Percentiles rank a stretch among this genome's conserved stretches.
These are phyloP conservation scores for Fraxinus anomala DNA, from an alignment of 257 asterid genomes.

Conservation along the genomic window DNA sequence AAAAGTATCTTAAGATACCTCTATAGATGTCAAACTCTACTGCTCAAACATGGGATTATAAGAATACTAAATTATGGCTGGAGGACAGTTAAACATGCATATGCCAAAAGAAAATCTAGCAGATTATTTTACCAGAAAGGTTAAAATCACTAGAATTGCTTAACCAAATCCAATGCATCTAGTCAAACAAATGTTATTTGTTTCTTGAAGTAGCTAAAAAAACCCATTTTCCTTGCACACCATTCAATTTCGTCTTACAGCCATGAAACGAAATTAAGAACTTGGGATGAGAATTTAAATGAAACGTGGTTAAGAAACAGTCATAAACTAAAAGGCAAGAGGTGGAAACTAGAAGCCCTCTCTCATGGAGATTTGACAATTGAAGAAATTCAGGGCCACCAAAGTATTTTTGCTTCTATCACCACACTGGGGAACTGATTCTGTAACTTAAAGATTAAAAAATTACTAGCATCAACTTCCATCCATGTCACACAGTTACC, in stretches of 20 bases:
- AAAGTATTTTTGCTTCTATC: background rate
- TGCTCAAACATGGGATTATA: background rate
- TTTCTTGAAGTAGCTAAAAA: background rate
- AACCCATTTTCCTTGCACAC: background rate
- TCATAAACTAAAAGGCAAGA: background rate
- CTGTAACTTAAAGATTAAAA: background rate
- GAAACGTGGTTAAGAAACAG: background rate
- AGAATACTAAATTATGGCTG: background rate
- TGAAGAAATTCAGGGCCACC: background rate
- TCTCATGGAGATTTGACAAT: background rate
- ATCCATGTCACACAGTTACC: background rate
- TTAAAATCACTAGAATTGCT: background rate
- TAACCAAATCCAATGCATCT: background rate
- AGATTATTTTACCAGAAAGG: background rate
- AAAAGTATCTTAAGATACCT: constrained; percentile 7
- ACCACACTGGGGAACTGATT: background rate
- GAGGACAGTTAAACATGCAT: background rate
- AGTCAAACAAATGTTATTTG: background rate
- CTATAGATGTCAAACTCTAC: background rate
- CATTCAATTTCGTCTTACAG: background rate
- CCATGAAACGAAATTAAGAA: background rate
- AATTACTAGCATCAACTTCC: background rate
- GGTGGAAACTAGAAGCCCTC: background rate
- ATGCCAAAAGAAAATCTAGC: background rate
- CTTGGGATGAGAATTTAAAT: background rate